These are phyloP conservation scores for Sclerotinia subarctica DNA, from an alignment of 2,329 filamentous ascomycete genomes.

Conservation along the genomic window DNA sequence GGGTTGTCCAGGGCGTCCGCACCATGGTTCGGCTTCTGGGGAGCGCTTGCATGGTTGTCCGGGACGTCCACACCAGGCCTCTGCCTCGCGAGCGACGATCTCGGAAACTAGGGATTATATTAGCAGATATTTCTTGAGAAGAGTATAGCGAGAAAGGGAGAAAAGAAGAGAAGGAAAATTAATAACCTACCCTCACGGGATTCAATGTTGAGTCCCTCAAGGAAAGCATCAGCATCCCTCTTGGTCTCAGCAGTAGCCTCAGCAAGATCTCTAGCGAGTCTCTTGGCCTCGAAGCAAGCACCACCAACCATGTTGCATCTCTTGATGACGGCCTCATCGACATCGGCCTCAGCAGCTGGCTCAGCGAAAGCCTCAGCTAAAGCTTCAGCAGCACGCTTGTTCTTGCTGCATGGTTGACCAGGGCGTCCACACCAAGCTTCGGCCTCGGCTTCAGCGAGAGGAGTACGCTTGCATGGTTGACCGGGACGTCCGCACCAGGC, in stretches of 20 bases:
- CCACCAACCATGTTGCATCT: conserved; percentile 23
- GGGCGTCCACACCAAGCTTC: conserved; percentile 16
- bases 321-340: conserved; percentile 16
- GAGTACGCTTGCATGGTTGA: conserved; percentile 18
- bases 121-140: background rate
- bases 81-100: conserved; percentile 19
- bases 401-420: conserved; percentile 15
- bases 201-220: conserved; percentile 15
- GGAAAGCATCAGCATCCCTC: conserved; percentile 7
- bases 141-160: background rate
- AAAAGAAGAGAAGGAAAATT: too few relatives aligned
- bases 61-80: conserved; percentile 17
- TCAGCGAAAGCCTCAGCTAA: conserved; percentile 8
- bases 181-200: conserved; percentile 15
- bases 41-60: conserved; percentile 24
- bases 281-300: conserved; percentile 23
- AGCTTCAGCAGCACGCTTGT: conserved; percentile 4
- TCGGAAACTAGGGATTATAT: conserved; percentile 16
- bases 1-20: conserved; percentile 24
- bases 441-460: conserved; percentile 22
- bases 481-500: conserved; percentile 26
- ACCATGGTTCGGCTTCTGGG: conserved; percentile 30
- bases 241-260: conserved; percentile 8
- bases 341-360: conserved; percentile 17
- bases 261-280: conserved; percentile 21